Conservation (phyloP, 768 basidiomycete species). For the Mycena indigotica region DNA sequence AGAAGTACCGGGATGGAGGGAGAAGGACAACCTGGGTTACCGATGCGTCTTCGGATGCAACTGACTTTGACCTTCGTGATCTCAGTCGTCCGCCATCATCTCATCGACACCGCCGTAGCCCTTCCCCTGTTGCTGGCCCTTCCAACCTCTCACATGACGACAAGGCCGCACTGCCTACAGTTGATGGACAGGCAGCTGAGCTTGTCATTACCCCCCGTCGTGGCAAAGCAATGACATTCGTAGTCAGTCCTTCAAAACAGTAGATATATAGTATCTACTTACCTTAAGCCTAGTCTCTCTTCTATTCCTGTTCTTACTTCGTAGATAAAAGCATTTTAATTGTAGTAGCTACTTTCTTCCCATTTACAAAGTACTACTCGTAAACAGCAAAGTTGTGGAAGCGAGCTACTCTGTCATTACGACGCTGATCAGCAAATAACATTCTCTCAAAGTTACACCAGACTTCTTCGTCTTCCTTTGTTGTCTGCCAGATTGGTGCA, state of each 20-base stretch:
- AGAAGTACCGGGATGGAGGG: slow-evolving; percentile 6
- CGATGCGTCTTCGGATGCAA: not conserved
- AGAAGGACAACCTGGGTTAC: slow-evolving; percentile 1
- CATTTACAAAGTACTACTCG: slow-evolving; percentile 9
- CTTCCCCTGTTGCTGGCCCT: not conserved
- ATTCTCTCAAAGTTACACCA: slow-evolving; percentile 42
- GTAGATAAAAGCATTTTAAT: not conserved
- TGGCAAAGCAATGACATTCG: not conserved
- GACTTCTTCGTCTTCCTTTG: slow-evolving; percentile 31
- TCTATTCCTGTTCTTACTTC: not conserved
- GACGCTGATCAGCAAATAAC: slow-evolving; percentile 37
- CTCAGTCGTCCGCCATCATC: not conserved
- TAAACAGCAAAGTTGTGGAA: slow-evolving; percentile 35
- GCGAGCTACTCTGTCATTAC: slow-evolving; percentile 36
- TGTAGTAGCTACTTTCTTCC: not conserved
- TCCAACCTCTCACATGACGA: not conserved
- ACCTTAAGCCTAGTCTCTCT: not conserved
- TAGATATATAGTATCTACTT: not conserved
- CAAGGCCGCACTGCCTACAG: not conserved
- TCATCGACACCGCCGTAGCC: not conserved
- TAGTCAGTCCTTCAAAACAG: not conserved
- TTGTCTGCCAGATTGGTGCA: slow-evolving; percentile 38
- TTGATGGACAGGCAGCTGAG: not conserved
- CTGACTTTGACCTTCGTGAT: not conserved
- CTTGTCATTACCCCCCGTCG: slow-evolving; percentile 2